Evolutionary conservation across 176 grass and related monocot species (phyloP), one percentile per base, ranked within the genome.

Genomic region (Guadua angustifolia): DNA sequence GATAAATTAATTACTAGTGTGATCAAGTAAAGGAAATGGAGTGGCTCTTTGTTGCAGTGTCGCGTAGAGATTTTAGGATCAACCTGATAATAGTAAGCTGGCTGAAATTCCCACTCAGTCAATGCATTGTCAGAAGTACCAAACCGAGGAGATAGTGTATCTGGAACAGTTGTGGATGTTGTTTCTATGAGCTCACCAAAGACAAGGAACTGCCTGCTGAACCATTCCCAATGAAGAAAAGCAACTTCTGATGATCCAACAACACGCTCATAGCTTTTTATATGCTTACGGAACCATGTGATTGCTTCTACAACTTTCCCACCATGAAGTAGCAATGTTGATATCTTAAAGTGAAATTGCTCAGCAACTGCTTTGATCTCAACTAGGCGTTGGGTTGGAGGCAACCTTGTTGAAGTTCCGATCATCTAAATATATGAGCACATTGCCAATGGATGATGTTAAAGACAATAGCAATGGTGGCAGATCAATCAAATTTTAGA

Each of bases 81-180:
- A 78, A 99, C 93, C 91, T 99, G 96, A 67, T 99, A 99, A 85
- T 99, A 99, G 81, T 99, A 95, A 92, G 93, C 89, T 55, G 96
- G 93, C 84, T 95, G 93, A 78, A 95, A 92, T 80, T 99, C 96
- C 93, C 93, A 99, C 75, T 99, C 96, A 21, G 91, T 92, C 87
- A 99, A 90, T 83, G 77, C 72, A 79, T 87, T 95, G 68, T 98
- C 95, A 45, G 88, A 75, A 83, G 90, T 93, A 67, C 90, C 92
- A 85, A 95, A 93, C 56, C 73, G 89, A 88, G 91, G 87, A 84
- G 95, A 93, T 25, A 94, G 39, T 67, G 84, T 91, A 55, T 74
- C 90, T 71, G 89, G 90, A 87, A 91, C 79, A 60, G 87, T 66
- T 58, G 87, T 55, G 24, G 91, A 86, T 59, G 88, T 94, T 78